Evolutionary conservation across 495 filamentous ascomycete species (phyloP), one percentile per base, ranked within the genome.

Genomic region (Niebla homalea): DNA sequence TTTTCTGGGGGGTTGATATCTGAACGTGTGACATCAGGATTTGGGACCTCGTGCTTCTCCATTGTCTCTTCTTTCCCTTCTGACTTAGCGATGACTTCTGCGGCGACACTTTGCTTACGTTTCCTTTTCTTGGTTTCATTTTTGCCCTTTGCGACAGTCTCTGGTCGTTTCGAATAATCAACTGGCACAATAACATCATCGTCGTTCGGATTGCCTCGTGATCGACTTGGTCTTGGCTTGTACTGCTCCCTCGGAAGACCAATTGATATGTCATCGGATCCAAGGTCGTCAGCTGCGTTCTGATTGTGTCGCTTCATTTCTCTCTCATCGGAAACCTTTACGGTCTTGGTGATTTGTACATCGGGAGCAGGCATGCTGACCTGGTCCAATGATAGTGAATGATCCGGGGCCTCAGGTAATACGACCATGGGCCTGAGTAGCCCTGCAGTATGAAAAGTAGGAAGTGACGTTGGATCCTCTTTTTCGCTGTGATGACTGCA

Each of bases 111-210:
- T 51, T 51, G 40, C 42, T 60, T 32, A 32, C 29, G 5, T 46
- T 59, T 54, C 12, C 52, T 38, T 45, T 50, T 19, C 10, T 40
- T 52, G 21, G 38, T 50, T 6, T 47, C 36, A 16, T 53, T 57
- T 35, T 59, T 58, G 22, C 21, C 25, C 21, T 54, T 62, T 8
- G 22, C 32, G 15, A 50, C 12, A 15, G 55, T 39, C 52, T 62
- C 60, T n/a, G 60, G 60, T 19, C 47, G 41, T 39, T 62, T 62
- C 8, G 60, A 62, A 37, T 58, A 62, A 26, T 62, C 58, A 11
- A 38, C 36, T 14, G 60, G 51, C 16, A 56, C 40, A 2, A 60
- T 5, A 5, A 60, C 1, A 16, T 58, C 51, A 25, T 48, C 46
- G 4, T 49, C 29, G 1, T 23, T 25, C 23, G 15, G 46, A 6